Base-by-base conservation (phyloP, 2,329 filamentous ascomycete genomes). In the Clarireedia monteithiana region DNA sequence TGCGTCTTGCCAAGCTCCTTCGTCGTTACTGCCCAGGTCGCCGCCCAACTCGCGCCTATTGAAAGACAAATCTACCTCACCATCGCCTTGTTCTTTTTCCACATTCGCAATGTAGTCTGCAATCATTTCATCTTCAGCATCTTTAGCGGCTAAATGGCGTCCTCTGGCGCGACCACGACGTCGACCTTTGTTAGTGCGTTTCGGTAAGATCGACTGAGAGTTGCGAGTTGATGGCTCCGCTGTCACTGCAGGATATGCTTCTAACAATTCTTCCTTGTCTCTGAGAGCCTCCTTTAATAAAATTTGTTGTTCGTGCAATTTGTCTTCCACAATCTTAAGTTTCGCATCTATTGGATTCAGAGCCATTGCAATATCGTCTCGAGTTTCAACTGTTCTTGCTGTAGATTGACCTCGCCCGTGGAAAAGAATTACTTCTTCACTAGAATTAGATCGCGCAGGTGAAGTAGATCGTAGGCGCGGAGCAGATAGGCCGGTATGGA, bases 391-490 rank as follows among this genome's bases (percentile, higher is more conserved):
- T 39, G 34, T 34, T 42, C 56, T 23, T 15, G 10, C 50, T 49
- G 24, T 61, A 53, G 9, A 61, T 45, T 44, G 45, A 24, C 30
- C 48, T 34, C 83, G 76, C 40, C 83, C 83, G 57, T 75, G 78
- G 66, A 88, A 89, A 0, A 89, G 65, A 48, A 91, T 83, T 5
- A 89, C 74, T 61, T 96, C 89, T 48, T 88, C 87, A 64, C 85
- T 87, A 0, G 86, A 88, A 60, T 82, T 77, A 0, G 77, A 78
- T 6, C 66, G 65, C 2, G 72, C 71, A 15, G 72, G 72, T 20
- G 70, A 70, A 9, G 57, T 48, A 15, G 66, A 62, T 14, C 66
- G 65, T 38, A 68, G 53, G 26, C 57, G 55, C 5, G 69, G 69
- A 48, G 68, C 60, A 7, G 68, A 58, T 17, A 71, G 56, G 5